Evolutionary conservation across 1,284 basidiomycete genomes (phyloP), one percentile per base, ranked within the genome.

Genomic region (Sporisorium iseilematis-ciliati): DNA sequence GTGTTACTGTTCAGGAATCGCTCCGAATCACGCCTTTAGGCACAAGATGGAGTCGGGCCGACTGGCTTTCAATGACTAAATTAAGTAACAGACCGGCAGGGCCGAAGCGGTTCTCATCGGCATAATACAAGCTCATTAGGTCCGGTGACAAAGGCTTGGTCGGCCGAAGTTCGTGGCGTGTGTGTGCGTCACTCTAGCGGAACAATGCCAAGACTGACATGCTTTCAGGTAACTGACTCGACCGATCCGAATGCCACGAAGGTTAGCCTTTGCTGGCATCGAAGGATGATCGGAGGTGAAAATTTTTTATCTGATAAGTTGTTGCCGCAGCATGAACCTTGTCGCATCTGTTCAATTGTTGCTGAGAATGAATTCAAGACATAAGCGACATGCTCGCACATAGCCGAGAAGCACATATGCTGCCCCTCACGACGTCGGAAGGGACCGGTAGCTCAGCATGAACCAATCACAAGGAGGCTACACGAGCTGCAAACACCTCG

Each of bases 101-200:
- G 26, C 26, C 16, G 26, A 18, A 49, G 29, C 48, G 48, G 48
- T 31, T 31, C 29, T 49, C 48, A 49, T 31, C 48, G 48, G 48
- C 46, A 23, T 33, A 51, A 38, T n/a, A 35, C 21, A 50, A 10
- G 18, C 8, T 6, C 14, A n/a, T 25, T 5, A 26, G 5, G 12
- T 25, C n/a, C 11, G n/a, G 48, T n/a, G 29, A 31, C 18, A n/a
- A 31, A 31, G 48, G 29, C n/a, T 26, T 33, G 48, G 31, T 29
- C n/a, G 26, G 26, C n/a, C 10, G 26, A 10, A 1, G 26, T 2
- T 20, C 10, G 6, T 14, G n/a, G n/a, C n/a, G n/a, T 29, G 33
- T 7, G 35, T 51, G 49, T 51, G 33, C 16, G 20, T 35, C 49
- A 51, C 23, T 51, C 33, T 2, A 33, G 48, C 48, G 10, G n/a